Base-by-base conservation (phyloP, 2,329 filamentous ascomycete genomes). In the Colletotrichum lindemuthianum region DNA sequence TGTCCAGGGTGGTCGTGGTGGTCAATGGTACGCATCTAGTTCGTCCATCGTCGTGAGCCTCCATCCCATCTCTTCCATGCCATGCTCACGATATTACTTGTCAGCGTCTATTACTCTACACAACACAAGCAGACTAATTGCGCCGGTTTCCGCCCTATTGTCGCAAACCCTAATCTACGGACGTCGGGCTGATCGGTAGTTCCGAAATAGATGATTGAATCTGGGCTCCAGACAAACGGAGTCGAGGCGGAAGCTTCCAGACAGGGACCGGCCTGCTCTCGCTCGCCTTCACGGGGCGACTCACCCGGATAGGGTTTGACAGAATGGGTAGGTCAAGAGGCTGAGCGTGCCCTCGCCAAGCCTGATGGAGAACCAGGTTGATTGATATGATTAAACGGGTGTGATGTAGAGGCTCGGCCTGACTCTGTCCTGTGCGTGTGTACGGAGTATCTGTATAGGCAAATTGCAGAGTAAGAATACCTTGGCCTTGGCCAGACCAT, bases 371-470 rank as follows among this genome's bases (percentile, higher is more conserved):
- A 63, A 59, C 49, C 60, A 63, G 34, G 56, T 63, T 63, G 55
- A 63, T 63, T 63, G 48, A 41, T 49, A 54, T 59, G 49, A 63
- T 63, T 59, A 44, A 59, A 59, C 48, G 11, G 48, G n/a, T 36
- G 15, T 53, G 43, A 43, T 50, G 32, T 43, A 39, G 24, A 39
- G 40, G 16, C 24, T 34, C 37, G 34, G 34, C 52, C 39, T 44
- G 32, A 43, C 43, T 55, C 13, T 37, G 15, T 24, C 24, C 1
- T 24, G 24, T 24, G 24, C 4, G 24, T 24, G 24, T 24, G 24
- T 24, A 24, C 16, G 16, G 24, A 24, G 24, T 24, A 24, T 4
- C 24, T 24, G 24, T 24, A 24, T 4, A 24, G 24, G 24, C 24
- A 24, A 24, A 24, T 24, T 4, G 5, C 24, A 5, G 4, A 24